Base-by-base conservation (phyloP, 139 green algal genomes). In the Desmodesmus armatus region DNA sequence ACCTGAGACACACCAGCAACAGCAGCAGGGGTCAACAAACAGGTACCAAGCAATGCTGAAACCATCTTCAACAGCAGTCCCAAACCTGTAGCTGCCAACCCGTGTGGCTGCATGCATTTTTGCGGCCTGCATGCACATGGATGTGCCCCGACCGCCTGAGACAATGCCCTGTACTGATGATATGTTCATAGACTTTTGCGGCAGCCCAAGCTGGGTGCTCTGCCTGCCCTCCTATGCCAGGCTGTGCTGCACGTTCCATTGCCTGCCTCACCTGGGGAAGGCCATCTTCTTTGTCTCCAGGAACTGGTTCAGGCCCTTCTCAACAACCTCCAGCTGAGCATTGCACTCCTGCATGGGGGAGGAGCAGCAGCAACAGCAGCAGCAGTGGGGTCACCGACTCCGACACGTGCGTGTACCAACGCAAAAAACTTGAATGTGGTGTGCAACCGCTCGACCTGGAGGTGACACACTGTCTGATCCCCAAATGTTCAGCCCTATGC, bases 271-370 rank as follows among this genome's bases (percentile, higher is more conserved):
- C 80, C 80, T 78, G 3, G 93, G 92, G 89, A 95, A 96, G 6
- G 91, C 92, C 85, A 94, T 90, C 86, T 94, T 94, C 89, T 96
- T 96, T 49, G 91, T 96, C 67, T 95, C 91, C 70, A 96, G 87
- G 81, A 96, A 95, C 74, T 94, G 87, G 81, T 95, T 94, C 37
- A 96, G 89, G 11, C 92, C 93, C 80, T 95, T 94, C 88, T 96
- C 89, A 27, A 96, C 95, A 2, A 95, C 85, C 77, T 95, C 92
- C 85, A 96, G 87, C 19, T 78, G 51, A n/a, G 80, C 62, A 76
- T 96, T 96, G 87, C 87, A 91, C 2, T 88, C 47, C 44, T 90
- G 82, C 53, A 96, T 79, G 80, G 15, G n/a, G n/a, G n/a, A n/a
- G n/a, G n/a, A n/a, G n/a, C 60, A 69, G 60, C 60, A 69, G n/a